A percentile compares a stretch with the other conserved stretches of the same genome.
Evolutionary conservation across 169 alveolate species (phyloP).

Genomic region (Cryptosporidium felis): DNA sequence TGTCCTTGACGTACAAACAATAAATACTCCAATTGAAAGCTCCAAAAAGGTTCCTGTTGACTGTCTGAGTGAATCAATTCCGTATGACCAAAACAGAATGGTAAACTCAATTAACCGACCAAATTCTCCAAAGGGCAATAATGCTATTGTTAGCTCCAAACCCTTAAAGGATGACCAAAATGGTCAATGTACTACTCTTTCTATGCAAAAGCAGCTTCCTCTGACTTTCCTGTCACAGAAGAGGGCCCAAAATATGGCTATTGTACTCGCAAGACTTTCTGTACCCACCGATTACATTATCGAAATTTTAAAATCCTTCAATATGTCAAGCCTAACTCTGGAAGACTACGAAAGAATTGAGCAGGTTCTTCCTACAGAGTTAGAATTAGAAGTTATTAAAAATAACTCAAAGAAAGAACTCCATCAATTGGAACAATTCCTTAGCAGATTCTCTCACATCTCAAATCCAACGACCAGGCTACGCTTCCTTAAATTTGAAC

Average conservation of each 20-base stretch:
- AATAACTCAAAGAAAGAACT: constrained; percentile 28
- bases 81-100: too few relatives aligned
- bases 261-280: constrained; percentile 72
- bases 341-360: constrained; percentile 73
- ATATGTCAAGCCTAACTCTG: constrained; percentile 66
- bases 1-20: too few relatives aligned
- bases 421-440: constrained; percentile 55
- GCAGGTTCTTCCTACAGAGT: constrained; percentile 72
- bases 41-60: too few relatives aligned
- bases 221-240: constrained; percentile 58
- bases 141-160: too few relatives aligned
- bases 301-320: constrained; percentile 56
- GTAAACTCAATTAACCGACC: too few relatives aligned
- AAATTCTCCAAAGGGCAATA: too few relatives aligned
- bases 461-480: constrained; percentile 68
- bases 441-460: constrained; percentile 57
- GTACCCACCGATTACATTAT: constrained; percentile 72
- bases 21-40: too few relatives aligned
- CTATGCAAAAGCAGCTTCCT: constrained; percentile 41
- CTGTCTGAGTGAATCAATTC: too few relatives aligned
- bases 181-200: neutral
- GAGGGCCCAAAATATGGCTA: constrained; percentile 77
- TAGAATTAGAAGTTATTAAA: constrained; percentile 53
- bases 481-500: constrained; percentile 53
- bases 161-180: constrained; percentile 41